Conservation (phyloP, 352 stramenopile genomes). For the Salisapilia sapeloensis region DNA sequence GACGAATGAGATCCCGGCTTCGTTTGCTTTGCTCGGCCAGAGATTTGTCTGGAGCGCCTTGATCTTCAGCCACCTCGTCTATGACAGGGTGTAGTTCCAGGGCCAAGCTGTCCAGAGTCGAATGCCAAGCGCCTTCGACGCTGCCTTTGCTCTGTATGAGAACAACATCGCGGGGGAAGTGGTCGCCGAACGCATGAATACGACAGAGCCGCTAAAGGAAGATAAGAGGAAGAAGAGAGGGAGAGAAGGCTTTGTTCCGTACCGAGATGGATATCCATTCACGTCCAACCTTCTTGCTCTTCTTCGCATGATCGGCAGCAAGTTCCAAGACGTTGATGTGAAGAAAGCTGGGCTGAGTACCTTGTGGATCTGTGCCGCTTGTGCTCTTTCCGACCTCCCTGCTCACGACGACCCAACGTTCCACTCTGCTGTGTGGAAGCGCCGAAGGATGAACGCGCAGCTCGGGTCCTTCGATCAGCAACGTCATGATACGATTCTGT, state of each 20-base stretch:
- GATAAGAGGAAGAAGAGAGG: too few species aligned
- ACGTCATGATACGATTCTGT: slow-evolving; percentile 11
- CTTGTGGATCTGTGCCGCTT: slow-evolving; percentile 7
- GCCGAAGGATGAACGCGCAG: slow-evolving; percentile 10
- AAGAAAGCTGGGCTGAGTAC: slow-evolving; percentile 4
- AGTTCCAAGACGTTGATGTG: slow-evolving; percentile 1
- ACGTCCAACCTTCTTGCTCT: slow-evolving; percentile 7
- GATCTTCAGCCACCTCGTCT: slow-evolving; percentile 11
- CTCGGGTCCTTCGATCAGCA: slow-evolving; percentile 7
- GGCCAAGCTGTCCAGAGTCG: too few species aligned
- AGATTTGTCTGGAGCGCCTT: slow-evolving; percentile 13
- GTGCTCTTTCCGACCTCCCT: slow-evolving; percentile 6
- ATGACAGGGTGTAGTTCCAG: slow-evolving; percentile 6
- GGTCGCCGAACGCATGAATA: slow-evolving; percentile 5
- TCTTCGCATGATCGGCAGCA: slow-evolving; percentile 2
- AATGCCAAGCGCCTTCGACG: slow-evolving; percentile 7
- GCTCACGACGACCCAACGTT: slow-evolving; percentile 1
- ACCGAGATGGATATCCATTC: slow-evolving; percentile 10
- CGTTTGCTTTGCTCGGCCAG: slow-evolving; percentile 8
- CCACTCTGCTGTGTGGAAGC: slow-evolving; percentile 6
- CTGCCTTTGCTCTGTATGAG: slow-evolving; percentile 6
- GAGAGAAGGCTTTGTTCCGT: slow-evolving; percentile 5
- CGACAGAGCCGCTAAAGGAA: too few species aligned
- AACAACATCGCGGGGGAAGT: slow-evolving; percentile 5
- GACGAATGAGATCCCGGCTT: too few species aligned